A percentile compares a stretch with the other conserved stretches of the same genome.
Evolutionary conservation across 352 stramenopile genomes (phyloP).

Genomic region (Phytophthora lateralis): DNA sequence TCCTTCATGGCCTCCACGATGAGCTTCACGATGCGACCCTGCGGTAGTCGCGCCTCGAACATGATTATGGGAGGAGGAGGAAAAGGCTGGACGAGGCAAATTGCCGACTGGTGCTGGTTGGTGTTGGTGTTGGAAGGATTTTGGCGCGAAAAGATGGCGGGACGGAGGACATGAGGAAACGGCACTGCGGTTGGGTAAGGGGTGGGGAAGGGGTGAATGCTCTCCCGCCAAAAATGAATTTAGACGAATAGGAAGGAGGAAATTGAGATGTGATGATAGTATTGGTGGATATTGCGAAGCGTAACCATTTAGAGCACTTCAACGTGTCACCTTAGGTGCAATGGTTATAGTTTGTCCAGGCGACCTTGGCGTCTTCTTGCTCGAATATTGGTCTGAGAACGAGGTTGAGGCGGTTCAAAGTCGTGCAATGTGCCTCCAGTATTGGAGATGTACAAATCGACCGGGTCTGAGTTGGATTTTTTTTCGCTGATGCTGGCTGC

Average conservation of each 20-base stretch:
- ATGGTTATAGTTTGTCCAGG: slow-evolving; percentile 16
- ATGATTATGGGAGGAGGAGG: slow-evolving; percentile 62
- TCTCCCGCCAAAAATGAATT: slow-evolving; percentile 36
- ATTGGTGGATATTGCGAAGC: slow-evolving; percentile 18
- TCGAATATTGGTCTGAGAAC: slow-evolving; percentile 1
- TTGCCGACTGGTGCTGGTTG: slow-evolving; percentile 43
- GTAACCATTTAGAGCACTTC: slow-evolving; percentile 20
- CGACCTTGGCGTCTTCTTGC: slow-evolving; percentile 5
- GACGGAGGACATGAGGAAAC: slow-evolving; percentile 7
- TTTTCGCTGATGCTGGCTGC: not conserved
- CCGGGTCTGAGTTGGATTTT: not conserved
- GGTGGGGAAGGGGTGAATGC: slow-evolving; percentile 16
- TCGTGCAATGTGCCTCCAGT: slow-evolving; percentile 7
- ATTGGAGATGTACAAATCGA: slow-evolving; percentile 22
- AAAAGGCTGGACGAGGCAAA: slow-evolving; percentile 28
- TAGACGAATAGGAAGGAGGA: slow-evolving; percentile 20
- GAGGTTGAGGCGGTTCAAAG: not conserved
- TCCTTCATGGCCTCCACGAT: slow-evolving; percentile 99
- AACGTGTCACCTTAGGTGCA: slow-evolving; percentile 23
- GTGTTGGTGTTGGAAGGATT: slow-evolving; percentile 13
- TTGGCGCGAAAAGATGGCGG: slow-evolving; percentile 37
- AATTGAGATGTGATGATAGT: not conserved
- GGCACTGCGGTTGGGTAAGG: slow-evolving; percentile 17
- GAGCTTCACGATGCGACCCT: slow-evolving; percentile 98
- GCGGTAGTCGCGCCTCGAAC: slow-evolving; percentile 98